phyloP scores from a whole-genome alignment of 1,139 yeast species.

The Geotrichum australiense region DNA sequence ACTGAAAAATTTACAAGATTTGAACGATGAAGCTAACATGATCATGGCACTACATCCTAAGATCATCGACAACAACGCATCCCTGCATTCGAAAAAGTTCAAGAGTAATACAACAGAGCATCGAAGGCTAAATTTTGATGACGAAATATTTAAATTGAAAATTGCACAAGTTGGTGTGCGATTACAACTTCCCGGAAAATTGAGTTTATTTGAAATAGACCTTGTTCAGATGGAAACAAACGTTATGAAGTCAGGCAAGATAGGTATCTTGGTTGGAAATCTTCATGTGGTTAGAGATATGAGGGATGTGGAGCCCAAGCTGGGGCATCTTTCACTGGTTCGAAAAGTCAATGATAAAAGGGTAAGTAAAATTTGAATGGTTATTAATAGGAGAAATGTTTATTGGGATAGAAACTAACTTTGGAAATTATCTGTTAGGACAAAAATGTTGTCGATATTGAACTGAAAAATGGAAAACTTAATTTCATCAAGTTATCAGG shows the following conservation, averaged over 20 bases:
- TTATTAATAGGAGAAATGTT: neutral
- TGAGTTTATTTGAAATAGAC: slow-evolving; percentile 26
- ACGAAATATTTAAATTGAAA: slow-evolving; percentile 6
- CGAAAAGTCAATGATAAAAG: slow-evolving; percentile 24
- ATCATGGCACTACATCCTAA: neutral
- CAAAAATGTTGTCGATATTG: slow-evolving; percentile 17
- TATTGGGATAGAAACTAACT: neutral
- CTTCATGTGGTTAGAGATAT: slow-evolving; percentile 16
- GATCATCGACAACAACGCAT: neutral
- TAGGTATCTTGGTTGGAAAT: slow-evolving; percentile 6
- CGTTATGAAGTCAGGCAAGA: slow-evolving; percentile 5
- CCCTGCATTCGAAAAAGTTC: slow-evolving; percentile 1
- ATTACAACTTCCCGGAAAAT: slow-evolving; percentile 14
- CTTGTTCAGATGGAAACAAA: slow-evolving; percentile 27
- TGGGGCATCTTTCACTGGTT: slow-evolving; percentile 22
- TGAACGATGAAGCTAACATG: slow-evolving; percentile 3
- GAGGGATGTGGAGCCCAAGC: slow-evolving; percentile 16
- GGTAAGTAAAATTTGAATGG: slow-evolving; percentile 18
- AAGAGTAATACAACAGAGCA: no score
- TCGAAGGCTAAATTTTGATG: no score
- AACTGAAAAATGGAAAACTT: slow-evolving; percentile 20
- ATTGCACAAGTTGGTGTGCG: slow-evolving; percentile 6
- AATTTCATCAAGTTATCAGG: neutral
- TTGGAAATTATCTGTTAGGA: neutral
- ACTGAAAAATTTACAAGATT: neutral